These are phyloP conservation scores for Paspalum notatum DNA, from an alignment of 176 grass and related monocot genomes.

Conservation along the genomic window DNA sequence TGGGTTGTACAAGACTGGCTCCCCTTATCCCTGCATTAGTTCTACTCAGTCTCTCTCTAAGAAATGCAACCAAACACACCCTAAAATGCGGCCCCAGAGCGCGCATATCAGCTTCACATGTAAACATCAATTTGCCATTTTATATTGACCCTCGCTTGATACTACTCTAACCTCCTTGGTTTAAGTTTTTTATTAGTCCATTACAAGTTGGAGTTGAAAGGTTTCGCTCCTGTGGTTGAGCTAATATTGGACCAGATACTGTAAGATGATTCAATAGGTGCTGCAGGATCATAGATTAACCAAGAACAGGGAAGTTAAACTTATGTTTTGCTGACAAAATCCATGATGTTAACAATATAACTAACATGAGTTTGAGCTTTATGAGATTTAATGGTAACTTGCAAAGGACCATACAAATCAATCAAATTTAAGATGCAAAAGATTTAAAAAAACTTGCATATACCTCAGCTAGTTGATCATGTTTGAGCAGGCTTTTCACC, in stretches of 20 bases:
- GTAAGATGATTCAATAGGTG: background rate
- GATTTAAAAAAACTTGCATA: conserved; percentile 26
- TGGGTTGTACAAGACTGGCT: background rate
- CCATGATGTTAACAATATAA: background rate
- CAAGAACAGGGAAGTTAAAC: background rate
- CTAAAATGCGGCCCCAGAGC: background rate
- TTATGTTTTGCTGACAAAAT: background rate
- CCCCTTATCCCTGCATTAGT: too few species aligned
- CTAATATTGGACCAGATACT: background rate
- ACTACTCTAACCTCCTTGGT: background rate
- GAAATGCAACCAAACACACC: too few species aligned
- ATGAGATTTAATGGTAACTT: background rate
- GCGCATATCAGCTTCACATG: background rate
- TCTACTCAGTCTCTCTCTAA: too few species aligned
- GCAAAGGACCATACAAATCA: background rate
- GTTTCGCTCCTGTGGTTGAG: background rate
- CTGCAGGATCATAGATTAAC: conserved; percentile 1
- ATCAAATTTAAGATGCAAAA: conserved; percentile 6
- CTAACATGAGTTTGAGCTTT: background rate
- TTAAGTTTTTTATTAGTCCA: background rate
- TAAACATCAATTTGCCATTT: conserved; percentile 13
- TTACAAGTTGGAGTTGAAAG: conserved; percentile 16
- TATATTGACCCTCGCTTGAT: conserved; percentile 9
- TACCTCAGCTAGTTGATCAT: conserved; percentile 95
- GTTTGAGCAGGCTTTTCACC: conserved; percentile 91